Conservation (phyloP, 805 yeast species). For the Candida odintsovae region DNA sequence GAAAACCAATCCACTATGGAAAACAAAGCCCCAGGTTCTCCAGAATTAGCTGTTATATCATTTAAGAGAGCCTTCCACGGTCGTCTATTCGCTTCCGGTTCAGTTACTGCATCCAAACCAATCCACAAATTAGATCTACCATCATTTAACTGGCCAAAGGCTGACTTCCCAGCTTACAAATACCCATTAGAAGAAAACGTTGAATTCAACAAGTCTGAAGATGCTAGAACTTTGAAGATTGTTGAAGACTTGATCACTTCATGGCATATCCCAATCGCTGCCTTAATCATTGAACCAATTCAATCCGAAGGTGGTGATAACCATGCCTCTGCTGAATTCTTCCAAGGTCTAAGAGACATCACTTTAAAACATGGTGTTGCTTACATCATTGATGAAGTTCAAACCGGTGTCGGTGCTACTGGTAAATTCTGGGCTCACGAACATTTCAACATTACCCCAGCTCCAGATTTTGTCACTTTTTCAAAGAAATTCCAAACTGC, state of each 20-base stretch:
- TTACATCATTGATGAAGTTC: constrained; percentile 80
- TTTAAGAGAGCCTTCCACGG: constrained; percentile 93
- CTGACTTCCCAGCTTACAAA: constrained; percentile 79
- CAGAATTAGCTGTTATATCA: constrained; percentile 78
- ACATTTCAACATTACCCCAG: constrained; percentile 67
- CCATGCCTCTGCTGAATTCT: constrained; percentile 71
- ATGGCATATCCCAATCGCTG: constrained; percentile 80
- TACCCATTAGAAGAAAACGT: constrained; percentile 74
- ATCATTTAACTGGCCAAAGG: constrained; percentile 95
- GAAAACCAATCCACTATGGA: constrained; percentile 74
- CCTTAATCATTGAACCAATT: constrained; percentile 83
- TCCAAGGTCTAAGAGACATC: constrained; percentile 77
- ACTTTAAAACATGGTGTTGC: constrained; percentile 66
- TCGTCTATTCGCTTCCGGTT: constrained; percentile 84
- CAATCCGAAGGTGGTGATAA: constrained; percentile 92
- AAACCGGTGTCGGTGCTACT: constrained; percentile 86
- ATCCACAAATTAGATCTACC: constrained; percentile 92
- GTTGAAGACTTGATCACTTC: constrained; percentile 65
- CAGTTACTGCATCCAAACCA: constrained; percentile 91
- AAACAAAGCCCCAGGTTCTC: constrained; percentile 83
- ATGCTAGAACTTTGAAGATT: constrained; percentile 68
- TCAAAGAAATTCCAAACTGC: constrained; percentile 88
- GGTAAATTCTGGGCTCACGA: constrained; percentile 88
- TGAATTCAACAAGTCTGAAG: constrained; percentile 68
- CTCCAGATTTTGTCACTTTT: constrained; percentile 83